Evolutionary conservation across 306 rosid species (phyloP), one percentile per base, ranked within the genome.

Genomic region (Dicorynia guianensis): DNA sequence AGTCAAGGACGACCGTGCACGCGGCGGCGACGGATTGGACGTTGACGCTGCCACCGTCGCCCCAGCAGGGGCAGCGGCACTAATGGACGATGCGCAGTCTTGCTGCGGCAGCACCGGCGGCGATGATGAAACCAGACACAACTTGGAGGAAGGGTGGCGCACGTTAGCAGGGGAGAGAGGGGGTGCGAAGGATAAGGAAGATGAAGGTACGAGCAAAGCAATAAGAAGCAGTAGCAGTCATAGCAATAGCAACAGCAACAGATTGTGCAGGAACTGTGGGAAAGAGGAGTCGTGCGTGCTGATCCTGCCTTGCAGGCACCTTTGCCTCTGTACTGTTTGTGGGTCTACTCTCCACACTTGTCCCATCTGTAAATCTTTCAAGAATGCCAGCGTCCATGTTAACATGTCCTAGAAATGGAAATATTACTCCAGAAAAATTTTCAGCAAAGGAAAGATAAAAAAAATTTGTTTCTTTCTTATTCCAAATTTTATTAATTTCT

Each of bases 271-370:
- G 74, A 86, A 75, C 43, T 93, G 98, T 77, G 89, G 93, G 78
- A 82, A 85, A 49, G 88, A 80, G 53, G 98, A 88, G 79, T 87
- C 98, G 43, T 81, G 96, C 59, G 98, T 93, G 36, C 54, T 93
- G 77, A 71, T 93, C 2, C 63, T 93, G 76, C 98, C 98, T 4
- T 93, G 98, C 33, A 82, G 98, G 81, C 98, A 93, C n/a, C 87
- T 93, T 1, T 93, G 98, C 18, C 69, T 93, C 4, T 93, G 98
- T 67, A 82, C 84, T 39, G 76, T 55, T 0, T 93, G 98, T 68
- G 93, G 89, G 46, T 85, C 87, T 13, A 83, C 85, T 0, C 72
- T 89, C 5, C 86, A 86, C 79, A 72, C 77, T 66, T 93, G 98
- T 85, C 98, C 98, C 20, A 56, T 93, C 53, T 93, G 98, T 89